Evolutionary conservation across 768 basidiomycete genomes (phyloP), one percentile per base, ranked within the genome.

Genomic region (Boletus rufocinnamomeus): DNA sequence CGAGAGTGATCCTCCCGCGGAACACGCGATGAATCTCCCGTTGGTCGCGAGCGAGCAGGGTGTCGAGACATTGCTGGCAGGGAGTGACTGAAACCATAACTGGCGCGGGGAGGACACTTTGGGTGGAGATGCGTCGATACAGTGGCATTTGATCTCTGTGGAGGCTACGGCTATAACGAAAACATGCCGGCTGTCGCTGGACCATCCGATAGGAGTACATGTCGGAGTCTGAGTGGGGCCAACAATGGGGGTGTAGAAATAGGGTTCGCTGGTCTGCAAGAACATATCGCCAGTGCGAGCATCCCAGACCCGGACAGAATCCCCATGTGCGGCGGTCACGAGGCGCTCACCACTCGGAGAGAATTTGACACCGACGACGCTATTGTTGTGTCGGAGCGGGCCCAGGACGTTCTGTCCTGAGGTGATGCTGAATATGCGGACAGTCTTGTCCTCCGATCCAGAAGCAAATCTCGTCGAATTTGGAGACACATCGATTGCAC

Each of bases 401-500:
- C 32, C 47, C n/a, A 62, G 14, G 1, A 62, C n/a, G 6, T 52
- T 37, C 19, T 45, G 21, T 19, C 59, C 59, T 10, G 41, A 34
- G 9, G 54, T 45, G 32, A 62, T 53, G 51, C 47, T 54, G 38
- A 57, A 63, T 11, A 63, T 25, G 6, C 37, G 48, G 27, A 53
- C 37, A 0, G 61, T 46, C 37, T 48, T 52, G 25, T 62, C 61
- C 9, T 46, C 61, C 32, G 55, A 63, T 27, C 59, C 61, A 0
- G 52, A 49, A 5, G 41, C 52, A 32, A 63, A 53, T n/a, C 30
- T 40, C 17, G 60, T 62, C 5, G 60, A 62, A 38, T 63, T 40
- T 8, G 59, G 50, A 27, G 61, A 52, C n/a, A 62, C 47, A 16
- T 62, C 61, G 40, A 61, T 43, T 7, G 60, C 52, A 17, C 27